These are phyloP conservation scores for Mortierella hygrophila DNA, from an alignment of 192 early-diverging fungal genomes.

Conservation along the genomic window DNA sequence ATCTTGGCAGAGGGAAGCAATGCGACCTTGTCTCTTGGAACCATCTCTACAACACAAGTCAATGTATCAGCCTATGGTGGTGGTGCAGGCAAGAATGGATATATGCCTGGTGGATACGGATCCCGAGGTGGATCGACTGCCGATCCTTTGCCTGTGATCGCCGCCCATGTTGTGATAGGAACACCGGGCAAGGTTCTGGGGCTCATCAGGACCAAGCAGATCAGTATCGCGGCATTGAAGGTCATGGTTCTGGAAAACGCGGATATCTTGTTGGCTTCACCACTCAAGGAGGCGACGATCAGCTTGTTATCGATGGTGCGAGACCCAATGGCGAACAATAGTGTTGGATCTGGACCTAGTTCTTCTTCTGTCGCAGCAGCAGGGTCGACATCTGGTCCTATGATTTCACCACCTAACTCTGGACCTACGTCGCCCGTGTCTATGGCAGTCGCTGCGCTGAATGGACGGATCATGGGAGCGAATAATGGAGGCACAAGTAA, in stretches of 20 bases:
- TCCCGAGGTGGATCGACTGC: background rate
- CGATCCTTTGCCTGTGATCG: constrained; percentile 27
- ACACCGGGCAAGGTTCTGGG: constrained; percentile 42
- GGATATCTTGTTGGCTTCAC: constrained; percentile 36
- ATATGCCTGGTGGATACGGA: background rate
- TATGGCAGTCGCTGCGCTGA: constrained; percentile 46
- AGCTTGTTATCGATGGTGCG: constrained; percentile 47
- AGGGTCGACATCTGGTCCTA: background rate
- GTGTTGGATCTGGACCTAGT: background rate
- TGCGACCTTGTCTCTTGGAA: constrained; percentile 44
- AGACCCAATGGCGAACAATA: constrained; percentile 4
- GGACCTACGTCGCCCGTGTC: constrained; percentile 51
- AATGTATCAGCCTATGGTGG: constrained; percentile 16
- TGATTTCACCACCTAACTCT: constrained; percentile 43
- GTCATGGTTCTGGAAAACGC: constrained; percentile 51
- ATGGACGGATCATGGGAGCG: constrained; percentile 21
- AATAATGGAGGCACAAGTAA: background rate
- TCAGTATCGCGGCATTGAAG: constrained; percentile 36
- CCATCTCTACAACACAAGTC: constrained; percentile 46
- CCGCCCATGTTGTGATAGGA: constrained; percentile 52
- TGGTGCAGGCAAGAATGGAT: background rate
- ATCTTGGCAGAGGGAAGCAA: constrained; percentile 48
- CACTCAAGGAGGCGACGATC: constrained; percentile 43
- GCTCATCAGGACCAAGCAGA: constrained; percentile 41
- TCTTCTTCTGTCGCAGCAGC: background rate